Evolutionary conservation across 768 basidiomycete genomes (phyloP).

Genomic region (Boletus coccyginus): DNA sequence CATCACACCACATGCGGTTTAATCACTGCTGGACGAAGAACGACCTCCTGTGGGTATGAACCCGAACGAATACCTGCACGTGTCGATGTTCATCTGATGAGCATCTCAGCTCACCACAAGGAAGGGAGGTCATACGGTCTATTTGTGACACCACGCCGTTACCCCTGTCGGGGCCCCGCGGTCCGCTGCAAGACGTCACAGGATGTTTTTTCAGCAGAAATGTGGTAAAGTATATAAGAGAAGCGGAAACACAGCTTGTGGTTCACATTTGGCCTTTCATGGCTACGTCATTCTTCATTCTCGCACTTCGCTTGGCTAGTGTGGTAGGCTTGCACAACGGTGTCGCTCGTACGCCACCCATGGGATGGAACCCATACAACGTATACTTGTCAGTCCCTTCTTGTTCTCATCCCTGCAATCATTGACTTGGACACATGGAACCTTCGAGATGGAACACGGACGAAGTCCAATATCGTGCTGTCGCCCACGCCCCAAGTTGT

Average conservation of each 20-base stretch:
- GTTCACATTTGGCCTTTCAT: background rate
- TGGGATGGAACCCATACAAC: constrained; percentile 19
- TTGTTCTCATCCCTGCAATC: background rate
- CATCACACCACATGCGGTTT: no score
- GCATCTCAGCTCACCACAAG: no score
- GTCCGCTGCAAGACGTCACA: no score
- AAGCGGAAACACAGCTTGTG: background rate
- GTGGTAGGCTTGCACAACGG: constrained; percentile 6
- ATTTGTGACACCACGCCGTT: no score
- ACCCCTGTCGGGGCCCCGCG: no score
- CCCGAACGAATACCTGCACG: no score
- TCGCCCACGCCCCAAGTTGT: constrained; percentile 7
- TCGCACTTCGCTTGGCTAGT: background rate
- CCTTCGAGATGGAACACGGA: constrained; percentile 2
- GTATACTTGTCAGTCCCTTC: constrained; percentile 4
- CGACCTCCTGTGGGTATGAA: no score
- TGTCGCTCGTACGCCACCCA: constrained; percentile 9
- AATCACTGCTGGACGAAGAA: no score
- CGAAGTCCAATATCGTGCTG: constrained; percentile 5
- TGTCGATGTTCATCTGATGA: no score
- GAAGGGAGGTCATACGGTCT: no score
- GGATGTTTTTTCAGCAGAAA: no score
- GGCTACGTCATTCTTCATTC: background rate
- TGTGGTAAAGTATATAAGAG: background rate
- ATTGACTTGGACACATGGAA: background rate